Evolutionary conservation across 345 rosid genomes (phyloP).

Genomic region (Pugionium cornutum): DNA sequence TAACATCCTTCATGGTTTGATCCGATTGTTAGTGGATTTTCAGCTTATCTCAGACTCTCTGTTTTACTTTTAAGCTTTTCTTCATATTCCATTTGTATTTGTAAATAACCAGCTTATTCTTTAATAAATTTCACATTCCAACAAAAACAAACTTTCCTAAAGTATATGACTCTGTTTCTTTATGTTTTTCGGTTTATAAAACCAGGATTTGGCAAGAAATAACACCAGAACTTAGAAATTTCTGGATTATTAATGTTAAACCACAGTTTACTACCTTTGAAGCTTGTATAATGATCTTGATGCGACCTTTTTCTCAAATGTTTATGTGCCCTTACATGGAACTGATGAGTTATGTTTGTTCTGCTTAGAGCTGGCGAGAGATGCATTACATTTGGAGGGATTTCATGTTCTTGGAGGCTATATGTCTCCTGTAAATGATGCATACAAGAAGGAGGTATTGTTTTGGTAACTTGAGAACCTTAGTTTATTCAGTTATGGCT

Average conservation of each 20-base stretch:
- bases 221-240: neutral
- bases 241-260: conserved; percentile 3
- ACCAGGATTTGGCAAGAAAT: neutral
- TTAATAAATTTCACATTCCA: too few relatives aligned
- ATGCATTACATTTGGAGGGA: conserved; percentile 62
- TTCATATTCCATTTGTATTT: too few relatives aligned
- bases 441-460: conserved; percentile 72
- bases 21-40: too few relatives aligned
- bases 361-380: conserved; percentile 76
- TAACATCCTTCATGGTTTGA: too few relatives aligned
- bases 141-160: neutral
- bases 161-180: conserved; percentile 15
- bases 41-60: too few relatives aligned
- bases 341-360: conserved; percentile 29
- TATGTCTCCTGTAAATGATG: conserved; percentile 92
- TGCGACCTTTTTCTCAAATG: neutral
- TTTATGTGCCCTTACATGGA: neutral
- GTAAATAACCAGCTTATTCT: too few relatives aligned
- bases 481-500: neutral
- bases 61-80: too few relatives aligned
- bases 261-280: conserved; percentile 2
- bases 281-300: conserved; percentile 13
- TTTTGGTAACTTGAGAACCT: neutral
- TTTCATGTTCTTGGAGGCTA: conserved; percentile 82
- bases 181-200: conserved; percentile 4